Percentiles rank a stretch among this genome's conserved stretches.
phyloP scores from a whole-genome alignment of 1,284 basidiomycete genomes.

The Cutaneotrichosporon sp. region DNA sequence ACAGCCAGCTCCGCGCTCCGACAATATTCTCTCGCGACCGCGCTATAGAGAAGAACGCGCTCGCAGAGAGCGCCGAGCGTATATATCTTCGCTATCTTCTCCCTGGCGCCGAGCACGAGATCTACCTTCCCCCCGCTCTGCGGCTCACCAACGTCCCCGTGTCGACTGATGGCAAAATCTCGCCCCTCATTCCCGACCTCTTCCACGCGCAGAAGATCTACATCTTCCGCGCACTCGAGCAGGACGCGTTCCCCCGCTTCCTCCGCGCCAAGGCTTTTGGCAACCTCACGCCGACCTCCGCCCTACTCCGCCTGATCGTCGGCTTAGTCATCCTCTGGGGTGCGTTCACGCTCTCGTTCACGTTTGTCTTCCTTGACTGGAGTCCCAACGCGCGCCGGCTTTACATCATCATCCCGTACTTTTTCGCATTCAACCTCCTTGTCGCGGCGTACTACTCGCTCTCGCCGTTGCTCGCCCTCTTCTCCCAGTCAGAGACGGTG shows the following conservation, averaged over 20 bases:
- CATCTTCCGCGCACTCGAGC: slow-evolving; percentile 94
- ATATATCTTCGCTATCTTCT: slow-evolving; percentile 90
- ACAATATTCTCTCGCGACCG: slow-evolving; percentile 84
- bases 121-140: slow-evolving; percentile 75
- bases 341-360: slow-evolving; percentile 82
- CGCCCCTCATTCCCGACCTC: slow-evolving; percentile 89
- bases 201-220: slow-evolving; percentile 98
- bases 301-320: slow-evolving; percentile 75
- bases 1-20: slow-evolving; percentile 58
- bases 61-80: slow-evolving; percentile 89
- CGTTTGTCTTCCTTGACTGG: slow-evolving; percentile 89
- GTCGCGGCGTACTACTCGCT: slow-evolving; percentile 95
- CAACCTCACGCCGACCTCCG: slow-evolving; percentile 87
- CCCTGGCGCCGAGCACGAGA: slow-evolving; percentile 68
- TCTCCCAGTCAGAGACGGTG: slow-evolving; percentile 56
- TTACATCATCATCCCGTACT: slow-evolving; percentile 95
- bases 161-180: slow-evolving; percentile 68
- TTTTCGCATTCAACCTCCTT: slow-evolving; percentile 83
- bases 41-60: slow-evolving; percentile 83
- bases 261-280: slow-evolving; percentile 93
- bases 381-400: slow-evolving; percentile 84
- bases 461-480: slow-evolving; percentile 68
- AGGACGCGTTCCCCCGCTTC: slow-evolving; percentile 96
- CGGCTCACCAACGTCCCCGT: slow-evolving; percentile 55
- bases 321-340: slow-evolving; percentile 90